Evolutionary conservation across 1,284 basidiomycete species (phyloP).

Genomic region (Trametes versicolor): DNA sequence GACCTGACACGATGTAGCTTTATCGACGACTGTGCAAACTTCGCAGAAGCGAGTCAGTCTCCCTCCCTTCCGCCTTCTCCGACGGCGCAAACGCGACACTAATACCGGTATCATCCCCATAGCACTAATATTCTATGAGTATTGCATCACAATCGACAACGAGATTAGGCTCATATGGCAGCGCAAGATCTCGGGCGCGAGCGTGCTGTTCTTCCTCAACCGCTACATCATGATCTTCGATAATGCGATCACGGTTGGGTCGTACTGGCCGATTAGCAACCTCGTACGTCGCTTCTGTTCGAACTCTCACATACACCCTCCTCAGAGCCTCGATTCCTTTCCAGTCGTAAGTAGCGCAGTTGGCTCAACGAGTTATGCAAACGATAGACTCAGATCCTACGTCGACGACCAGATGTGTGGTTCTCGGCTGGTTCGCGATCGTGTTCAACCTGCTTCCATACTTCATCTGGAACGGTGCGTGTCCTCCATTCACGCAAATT

Average conservation of each 20-base stretch:
- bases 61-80: not conserved
- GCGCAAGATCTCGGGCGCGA: slow-evolving; percentile 12
- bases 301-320: not conserved
- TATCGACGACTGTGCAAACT: slow-evolving; percentile 11
- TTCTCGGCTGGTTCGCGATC: slow-evolving; percentile 11
- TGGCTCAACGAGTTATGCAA: not conserved
- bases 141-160: slow-evolving; percentile 11
- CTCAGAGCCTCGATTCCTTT: not conserved
- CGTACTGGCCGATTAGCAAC: not conserved
- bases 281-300: not conserved
- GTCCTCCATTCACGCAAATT: not conserved
- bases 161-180: slow-evolving; percentile 13
- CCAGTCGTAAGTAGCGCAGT: not conserved
- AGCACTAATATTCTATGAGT: slow-evolving; percentile 14
- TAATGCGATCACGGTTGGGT: slow-evolving; percentile 11
- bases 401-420: not conserved
- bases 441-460: slow-evolving; percentile 13
- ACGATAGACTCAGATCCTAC: not conserved
- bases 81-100: not conserved
- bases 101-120: too few species aligned
- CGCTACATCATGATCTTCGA: slow-evolving; percentile 17
- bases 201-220: slow-evolving; percentile 11
- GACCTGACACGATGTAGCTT: not conserved
- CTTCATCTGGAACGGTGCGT: slow-evolving; percentile 15
- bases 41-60: slow-evolving; percentile 10